Base-by-base conservation (phyloP, 2,329 filamentous ascomycete species). In the Sphaerulina populicola region DNA sequence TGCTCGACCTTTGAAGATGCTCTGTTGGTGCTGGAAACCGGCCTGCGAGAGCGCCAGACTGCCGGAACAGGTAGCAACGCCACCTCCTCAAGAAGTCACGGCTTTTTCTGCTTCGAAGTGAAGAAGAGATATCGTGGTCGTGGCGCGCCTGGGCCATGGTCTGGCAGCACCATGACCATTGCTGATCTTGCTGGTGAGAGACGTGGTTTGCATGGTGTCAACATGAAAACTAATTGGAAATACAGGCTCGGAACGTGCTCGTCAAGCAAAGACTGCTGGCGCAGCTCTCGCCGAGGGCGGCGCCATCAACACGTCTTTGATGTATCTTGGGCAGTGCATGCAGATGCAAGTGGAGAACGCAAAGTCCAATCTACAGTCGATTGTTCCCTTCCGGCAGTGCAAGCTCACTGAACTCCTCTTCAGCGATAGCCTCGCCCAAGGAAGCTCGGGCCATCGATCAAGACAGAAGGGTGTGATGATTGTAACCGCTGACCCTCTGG, bases 261-360 rank as follows among this genome's bases (percentile, higher is more conserved):
- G 90, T 54, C 89, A 93, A 57, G 90, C 93, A 23, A 96, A 96
- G 75, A 97, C 93, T 0, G 86, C 89, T 0, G 93, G 93, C 10
- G 83, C 88, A 3, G 96, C 91, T 0, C 78, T 98, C 11, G 91
- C 86, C 0, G 93, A 98, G 72, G 93, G 91, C 33, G 93, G 93
- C 47, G 97, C 97, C 72, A 98, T 98, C 67, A 98, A 98, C 64
- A 90, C 96, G 69, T 94, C 88, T 64, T 73, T 98, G 65, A 98
- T 98, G 93, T 97, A 96, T 66, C 78, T 98, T 1, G 93, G 93
- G 0, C 93, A 97, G 65, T 98, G 93, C 66, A 78, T 98, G 61
- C 91, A 97, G 66, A 91, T 95, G 77, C 91, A 96, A 67, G 90
- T 85, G 53, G 88, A 91, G 61, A 77, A 83, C 30, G 82, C 83